Conservation (phyloP, 2,329 filamentous ascomycete species). For the Cladosporium oxysporum region DNA sequence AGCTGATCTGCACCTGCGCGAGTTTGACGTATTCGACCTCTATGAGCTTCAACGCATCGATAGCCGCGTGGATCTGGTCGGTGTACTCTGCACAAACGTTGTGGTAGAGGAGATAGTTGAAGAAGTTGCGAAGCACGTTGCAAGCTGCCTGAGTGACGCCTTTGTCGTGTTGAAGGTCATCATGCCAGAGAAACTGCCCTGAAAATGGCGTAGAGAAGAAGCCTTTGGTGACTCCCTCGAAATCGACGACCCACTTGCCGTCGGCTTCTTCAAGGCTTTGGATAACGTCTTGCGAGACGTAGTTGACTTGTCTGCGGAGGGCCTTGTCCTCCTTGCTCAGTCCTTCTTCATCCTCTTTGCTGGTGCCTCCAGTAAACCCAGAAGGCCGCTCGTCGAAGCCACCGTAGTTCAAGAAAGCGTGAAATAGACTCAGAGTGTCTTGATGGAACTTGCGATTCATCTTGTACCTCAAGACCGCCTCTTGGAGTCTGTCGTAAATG, state of each 20-base stretch:
- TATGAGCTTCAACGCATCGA: slow-evolving; percentile 66
- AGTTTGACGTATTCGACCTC: slow-evolving; percentile 66
- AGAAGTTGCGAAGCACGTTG: slow-evolving; percentile 77
- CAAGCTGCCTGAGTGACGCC: slow-evolving; percentile 60
- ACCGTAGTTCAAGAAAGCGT: slow-evolving; percentile 79
- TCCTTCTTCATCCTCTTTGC: slow-evolving; percentile 30
- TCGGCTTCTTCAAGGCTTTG: slow-evolving; percentile 50
- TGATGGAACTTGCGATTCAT: slow-evolving; percentile 71
- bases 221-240: slow-evolving; percentile 72
- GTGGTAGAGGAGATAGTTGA: slow-evolving; percentile 83
- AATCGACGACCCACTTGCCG: slow-evolving; percentile 73
- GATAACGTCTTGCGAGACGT: slow-evolving; percentile 52
- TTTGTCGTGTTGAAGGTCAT: slow-evolving; percentile 34
- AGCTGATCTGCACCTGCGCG: slow-evolving; percentile 49
- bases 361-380: slow-evolving; percentile 59
- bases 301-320: slow-evolving; percentile 53
- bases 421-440: slow-evolving; percentile 66
- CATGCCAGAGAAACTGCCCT: slow-evolving; percentile 56
- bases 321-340: slow-evolving; percentile 62
- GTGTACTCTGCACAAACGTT: slow-evolving; percentile 81
- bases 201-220: slow-evolving; percentile 57
- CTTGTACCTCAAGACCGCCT: slow-evolving; percentile 80
- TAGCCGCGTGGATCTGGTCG: slow-evolving; percentile 65
- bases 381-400: slow-evolving; percentile 68
- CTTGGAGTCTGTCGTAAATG: slow-evolving; percentile 71